phyloP scores from a whole-genome alignment of 1,284 basidiomycete species.

The Prillingera fragicola region DNA sequence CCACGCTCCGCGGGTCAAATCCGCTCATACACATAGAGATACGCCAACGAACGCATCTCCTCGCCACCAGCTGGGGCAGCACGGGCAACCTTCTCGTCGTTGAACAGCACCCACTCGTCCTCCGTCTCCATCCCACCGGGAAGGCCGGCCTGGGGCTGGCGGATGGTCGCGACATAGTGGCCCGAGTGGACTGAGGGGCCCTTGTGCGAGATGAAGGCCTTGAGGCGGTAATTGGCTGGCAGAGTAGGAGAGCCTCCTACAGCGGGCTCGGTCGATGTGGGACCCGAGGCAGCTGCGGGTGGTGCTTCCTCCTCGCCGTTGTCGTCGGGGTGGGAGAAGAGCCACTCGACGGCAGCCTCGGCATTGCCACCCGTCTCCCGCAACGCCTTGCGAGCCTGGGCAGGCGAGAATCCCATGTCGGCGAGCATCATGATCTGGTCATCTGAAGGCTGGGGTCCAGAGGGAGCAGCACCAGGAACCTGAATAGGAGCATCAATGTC shows the following conservation, averaged over 20 bases:
- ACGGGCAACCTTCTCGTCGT: constrained; percentile 91
- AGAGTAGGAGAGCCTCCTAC: constrained; percentile 56
- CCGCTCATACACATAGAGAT: constrained; percentile 84
- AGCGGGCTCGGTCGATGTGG: constrained; percentile 15
- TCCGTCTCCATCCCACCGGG: constrained; percentile 34
- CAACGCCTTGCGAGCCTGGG: constrained; percentile 83
- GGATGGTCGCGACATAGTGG: constrained; percentile 60
- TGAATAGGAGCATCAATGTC: constrained; percentile 84
- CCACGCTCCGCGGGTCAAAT: too few species aligned
- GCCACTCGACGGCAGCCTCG: constrained; percentile 89
- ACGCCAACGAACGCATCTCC: constrained; percentile 73
- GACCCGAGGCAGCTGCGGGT: constrained; percentile 13
- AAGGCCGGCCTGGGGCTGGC: constrained; percentile 37
- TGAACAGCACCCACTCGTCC: constrained; percentile 78
- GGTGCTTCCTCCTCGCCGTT: constrained; percentile 58
- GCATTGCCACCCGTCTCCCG: constrained; percentile 70
- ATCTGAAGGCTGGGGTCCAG: constrained; percentile 55
- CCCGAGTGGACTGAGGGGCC: constrained; percentile 91
- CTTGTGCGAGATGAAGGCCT: constrained; percentile 95
- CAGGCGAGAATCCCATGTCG: constrained; percentile 87
- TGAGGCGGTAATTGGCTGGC: constrained; percentile 73
- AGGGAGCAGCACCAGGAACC: constrained; percentile 27
- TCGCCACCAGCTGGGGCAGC: constrained; percentile 57
- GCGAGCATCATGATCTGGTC: constrained; percentile 68
- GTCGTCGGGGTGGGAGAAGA: constrained; percentile 93